Evolutionary conservation across 305 asterid species (phyloP), one percentile per base, ranked within the genome.

Genomic region (Fraxinus velutina): DNA sequence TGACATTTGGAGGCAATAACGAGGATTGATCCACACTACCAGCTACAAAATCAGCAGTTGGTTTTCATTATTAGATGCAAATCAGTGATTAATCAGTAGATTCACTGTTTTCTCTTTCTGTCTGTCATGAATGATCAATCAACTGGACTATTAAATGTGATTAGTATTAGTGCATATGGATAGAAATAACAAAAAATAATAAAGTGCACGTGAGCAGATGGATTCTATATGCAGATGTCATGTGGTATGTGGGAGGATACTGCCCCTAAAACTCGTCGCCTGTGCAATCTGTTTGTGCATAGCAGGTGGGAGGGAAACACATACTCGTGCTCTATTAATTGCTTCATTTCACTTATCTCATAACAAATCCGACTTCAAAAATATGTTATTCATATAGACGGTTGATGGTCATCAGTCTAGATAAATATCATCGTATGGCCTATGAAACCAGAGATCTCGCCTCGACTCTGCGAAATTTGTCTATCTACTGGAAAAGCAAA

Each of bases 141-240:
- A 64, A 24, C 30, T 6, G n/a, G 73, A 64, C 5, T 9, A 24
- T 62, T 62, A 6, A 24, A 62, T 22, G 6, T 21, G 72, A 62
- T 62, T 8, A 62, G 27, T 24, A 8, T 62, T 62, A 64, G 71
- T 62, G 30, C 15, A 21, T 5, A 21, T 60, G 30, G 0, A 60
- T 21, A 5, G 27, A 57, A 57, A 60, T 60, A 6, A 60, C 4
- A 60, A 60, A 19, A 6, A 60, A 19, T 21, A 17, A 60, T 64
- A 64, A 27, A 22, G 29, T 22, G 62, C 89, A 87, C 78, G 89
- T 85, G 89, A 83, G 24, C 44, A 62, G 77, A 52, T 81, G 60
- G 52, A 75, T 17, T 68, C 37, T 73, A 80, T 81, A 22, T 55
- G 80, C 73, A 78, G 80, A 84, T 82, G 86, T 80, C 83, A 83